These are phyloP conservation scores for Exophiala oligosperma DNA, from an alignment of 2,329 filamentous ascomycete genomes.

Conservation along the genomic window DNA sequence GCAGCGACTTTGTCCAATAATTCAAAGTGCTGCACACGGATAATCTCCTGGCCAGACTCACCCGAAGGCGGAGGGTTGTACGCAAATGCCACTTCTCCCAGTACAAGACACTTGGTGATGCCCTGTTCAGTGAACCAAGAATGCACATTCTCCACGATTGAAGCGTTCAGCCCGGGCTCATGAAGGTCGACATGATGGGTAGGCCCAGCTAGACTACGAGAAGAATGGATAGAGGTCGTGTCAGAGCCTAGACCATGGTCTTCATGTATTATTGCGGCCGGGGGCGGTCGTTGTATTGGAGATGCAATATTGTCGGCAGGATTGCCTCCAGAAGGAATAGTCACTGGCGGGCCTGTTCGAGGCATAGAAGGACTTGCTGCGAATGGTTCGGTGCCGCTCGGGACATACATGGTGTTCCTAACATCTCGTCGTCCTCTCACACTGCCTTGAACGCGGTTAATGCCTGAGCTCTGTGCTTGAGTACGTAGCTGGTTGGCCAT, in stretches of 20 bases:
- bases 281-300: slow-evolving; percentile 32
- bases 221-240: slow-evolving; percentile 87
- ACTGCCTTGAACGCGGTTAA: slow-evolving; percentile 71
- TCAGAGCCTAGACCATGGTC: slow-evolving; percentile 72
- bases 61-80: slow-evolving; percentile 61
- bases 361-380: slow-evolving; percentile 25
- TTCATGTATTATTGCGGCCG: slow-evolving; percentile 55
- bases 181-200: slow-evolving; percentile 79
- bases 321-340: slow-evolving; percentile 36
- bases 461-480: slow-evolving; percentile 50
- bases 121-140: slow-evolving; percentile 75
- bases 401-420: slow-evolving; percentile 84
- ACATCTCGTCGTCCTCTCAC: slow-evolving; percentile 87
- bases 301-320: slow-evolving; percentile 28
- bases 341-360: slow-evolving; percentile 28
- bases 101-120: slow-evolving; percentile 70
- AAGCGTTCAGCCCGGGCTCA: slow-evolving; percentile 78
- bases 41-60: slow-evolving; percentile 56
- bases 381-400: slow-evolving; percentile 40
- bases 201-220: slow-evolving; percentile 68
- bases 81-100: slow-evolving; percentile 85
- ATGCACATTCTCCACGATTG: slow-evolving; percentile 88
- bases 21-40: slow-evolving; percentile 84
- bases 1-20: slow-evolving; percentile 89
- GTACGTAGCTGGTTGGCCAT: slow-evolving; percentile 51